Evolutionary conservation across 768 basidiomycete species (phyloP), one percentile per base, ranked within the genome.

Genomic region (Termitomyces titanicus): DNA sequence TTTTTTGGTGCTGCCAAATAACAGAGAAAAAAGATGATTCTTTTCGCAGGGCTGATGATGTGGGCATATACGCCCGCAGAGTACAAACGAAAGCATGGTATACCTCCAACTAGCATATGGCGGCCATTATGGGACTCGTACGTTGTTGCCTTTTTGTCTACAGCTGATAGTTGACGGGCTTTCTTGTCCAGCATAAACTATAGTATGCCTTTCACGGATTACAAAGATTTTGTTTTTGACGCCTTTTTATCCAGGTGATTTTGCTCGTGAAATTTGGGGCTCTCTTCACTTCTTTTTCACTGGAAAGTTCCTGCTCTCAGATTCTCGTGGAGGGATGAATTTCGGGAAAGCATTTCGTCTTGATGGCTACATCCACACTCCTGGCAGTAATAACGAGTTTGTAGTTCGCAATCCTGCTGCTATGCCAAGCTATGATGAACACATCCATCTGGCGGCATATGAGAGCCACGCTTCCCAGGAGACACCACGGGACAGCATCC

Each of bases 21-120:
- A 56, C 9, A 31, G 27, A 39, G 34, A 22, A 29, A n/a, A 11
- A 51, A 92, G 89, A 94, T 94, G 92, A 84, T 93, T 43, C 73
- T 92, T 64, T 94, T 94, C 66, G 74, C 91, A 3, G 43, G 67
- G 0, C 67, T 88, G 43, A 94, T 94, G 88, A 79, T 81, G 74
- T 94, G 89, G 89, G 88, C 93, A 0, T 96, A 94, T 66, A 79
- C 78, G 10, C 75, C 78, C 59, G 76, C 71, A 0, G 92, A 94
- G 61, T 95, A 94, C 70, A 70, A 64, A 18, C 65, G 68, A n/a
- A 58, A 72, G 27, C 59, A 70, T 20, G 81, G 75, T 15, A 61
- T 65, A 0, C 64, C 65, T 8, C 68, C 77, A 37, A 89, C 86
- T 1, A 77, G 81, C 34, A 75, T 88, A 53, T 82, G 86, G 79